Evolutionary conservation across 2,329 filamentous ascomycete species (phyloP).

Genomic region (Xenosphaeropsis pyriputrescens): DNA sequence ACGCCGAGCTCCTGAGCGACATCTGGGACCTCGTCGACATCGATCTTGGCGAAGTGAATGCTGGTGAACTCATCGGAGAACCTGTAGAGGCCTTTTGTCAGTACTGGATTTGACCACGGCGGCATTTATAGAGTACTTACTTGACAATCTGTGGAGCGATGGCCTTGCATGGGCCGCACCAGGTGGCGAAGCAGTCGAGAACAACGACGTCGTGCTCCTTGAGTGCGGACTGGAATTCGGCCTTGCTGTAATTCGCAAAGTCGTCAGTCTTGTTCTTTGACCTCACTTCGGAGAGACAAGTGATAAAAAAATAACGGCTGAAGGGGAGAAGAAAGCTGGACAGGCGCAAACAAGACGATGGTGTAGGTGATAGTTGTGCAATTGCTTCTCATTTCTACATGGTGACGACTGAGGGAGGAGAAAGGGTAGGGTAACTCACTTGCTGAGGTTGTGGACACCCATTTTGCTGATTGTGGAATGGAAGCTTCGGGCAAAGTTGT

Average conservation of each 20-base stretch:
- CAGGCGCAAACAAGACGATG: no score
- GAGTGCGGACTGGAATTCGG: conserved; percentile 41
- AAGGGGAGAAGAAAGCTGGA: no score
- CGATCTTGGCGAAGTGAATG: conserved; percentile 74
- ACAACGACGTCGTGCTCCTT: conserved; percentile 48
- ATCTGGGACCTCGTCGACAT: conserved; percentile 70
- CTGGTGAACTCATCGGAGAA: conserved; percentile 42
- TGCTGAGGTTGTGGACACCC: conserved; percentile 28
- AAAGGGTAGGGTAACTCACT: conserved; percentile 15
- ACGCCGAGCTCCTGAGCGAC: conserved; percentile 66
- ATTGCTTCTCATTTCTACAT: no score
- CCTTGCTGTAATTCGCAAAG: conserved; percentile 28
- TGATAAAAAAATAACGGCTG: no score
- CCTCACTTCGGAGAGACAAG: no score
- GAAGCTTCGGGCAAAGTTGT: conserved; percentile 11
- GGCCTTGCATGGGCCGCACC: conserved; percentile 92
- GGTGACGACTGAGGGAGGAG: no score
- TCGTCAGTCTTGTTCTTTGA: conserved; percentile 8
- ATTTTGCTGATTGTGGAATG: conserved; percentile 25
- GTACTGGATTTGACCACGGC: background rate
- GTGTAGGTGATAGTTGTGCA: background rate
- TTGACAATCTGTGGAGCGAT: conserved; percentile 64
- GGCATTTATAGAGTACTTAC: conserved; percentile 24
- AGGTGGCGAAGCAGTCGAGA: conserved; percentile 76
- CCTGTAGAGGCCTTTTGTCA: conserved; percentile 22